phyloP scores from a whole-genome alignment of 148 eudicot species.

The Rhododendron molle region DNA sequence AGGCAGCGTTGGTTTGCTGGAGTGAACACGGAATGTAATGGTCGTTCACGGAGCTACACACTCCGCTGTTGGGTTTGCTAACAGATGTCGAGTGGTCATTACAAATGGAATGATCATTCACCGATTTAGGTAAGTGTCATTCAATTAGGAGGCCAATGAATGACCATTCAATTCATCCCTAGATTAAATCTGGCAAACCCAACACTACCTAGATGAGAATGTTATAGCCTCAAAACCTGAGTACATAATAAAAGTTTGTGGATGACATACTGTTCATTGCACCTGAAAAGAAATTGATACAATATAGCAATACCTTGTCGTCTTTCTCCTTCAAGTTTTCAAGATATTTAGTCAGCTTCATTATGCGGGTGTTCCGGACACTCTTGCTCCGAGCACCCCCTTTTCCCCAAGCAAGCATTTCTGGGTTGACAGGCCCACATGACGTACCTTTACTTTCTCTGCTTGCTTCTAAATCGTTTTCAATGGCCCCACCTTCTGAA shows the following conservation, averaged over 20 bases:
- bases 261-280: not conserved
- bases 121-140: not conserved
- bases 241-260: not conserved
- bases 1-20: not conserved
- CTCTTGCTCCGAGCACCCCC: constrained; percentile 44
- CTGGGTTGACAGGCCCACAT: constrained; percentile 28
- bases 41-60: not conserved
- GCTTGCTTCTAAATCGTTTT: constrained; percentile 27
- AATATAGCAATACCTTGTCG: constrained; percentile 27
- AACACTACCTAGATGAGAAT: not conserved
- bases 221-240: not conserved
- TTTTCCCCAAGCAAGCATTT: constrained; percentile 51
- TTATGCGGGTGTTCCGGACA: constrained; percentile 30
- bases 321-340: constrained; percentile 39
- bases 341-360: constrained; percentile 41
- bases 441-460: constrained; percentile 26
- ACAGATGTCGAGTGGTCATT: not conserved
- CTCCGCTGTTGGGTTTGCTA: not conserved
- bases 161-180: not conserved
- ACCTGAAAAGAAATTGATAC: not conserved
- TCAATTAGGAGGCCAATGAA: not conserved
- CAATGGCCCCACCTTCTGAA: constrained; percentile 25
- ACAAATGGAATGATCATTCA: not conserved
- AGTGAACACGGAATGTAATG: not conserved
- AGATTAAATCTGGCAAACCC: not conserved